Evolutionary conservation across 2,329 filamentous ascomycete genomes (phyloP).

Genomic region (Fusarium virguliforme): DNA sequence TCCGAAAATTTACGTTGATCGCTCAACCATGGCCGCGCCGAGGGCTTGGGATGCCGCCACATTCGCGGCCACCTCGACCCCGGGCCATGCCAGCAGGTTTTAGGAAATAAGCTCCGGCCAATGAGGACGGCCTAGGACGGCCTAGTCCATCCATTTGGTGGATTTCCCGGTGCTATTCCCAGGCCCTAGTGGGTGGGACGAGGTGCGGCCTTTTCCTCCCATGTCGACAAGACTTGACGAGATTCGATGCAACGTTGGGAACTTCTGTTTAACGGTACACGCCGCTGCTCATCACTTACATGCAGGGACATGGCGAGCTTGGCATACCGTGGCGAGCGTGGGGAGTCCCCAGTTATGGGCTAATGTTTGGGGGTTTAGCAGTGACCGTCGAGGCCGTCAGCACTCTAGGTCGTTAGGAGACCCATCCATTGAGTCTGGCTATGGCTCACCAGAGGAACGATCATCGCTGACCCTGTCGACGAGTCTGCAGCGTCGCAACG

Average conservation of each 20-base stretch:
- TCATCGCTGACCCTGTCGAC: constrained; percentile 25
- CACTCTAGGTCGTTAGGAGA: constrained; percentile 7
- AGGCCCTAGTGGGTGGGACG: constrained; percentile 11
- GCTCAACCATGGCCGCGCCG: background rate
- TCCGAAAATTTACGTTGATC: constrained; percentile 17
- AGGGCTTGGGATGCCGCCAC: constrained; percentile 20
- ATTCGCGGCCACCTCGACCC: constrained; percentile 18
- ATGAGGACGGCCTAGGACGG: constrained; percentile 4
- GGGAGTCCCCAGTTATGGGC: constrained; percentile 14
- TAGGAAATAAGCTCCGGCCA: constrained; percentile 25
- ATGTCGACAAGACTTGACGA: background rate
- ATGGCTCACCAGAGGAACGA: constrained; percentile 17
- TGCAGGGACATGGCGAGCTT: constrained; percentile 21
- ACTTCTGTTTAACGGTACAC: background rate
- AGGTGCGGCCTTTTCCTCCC: constrained; percentile 24
- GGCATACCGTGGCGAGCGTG: constrained; percentile 18
- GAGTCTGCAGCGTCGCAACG: constrained; percentile 24
- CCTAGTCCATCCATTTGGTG: constrained; percentile 1
- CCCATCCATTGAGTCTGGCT: constrained; percentile 21
- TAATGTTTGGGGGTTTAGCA: background rate
- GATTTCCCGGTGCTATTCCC: constrained; percentile 20
- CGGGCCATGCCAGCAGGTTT: constrained; percentile 5
- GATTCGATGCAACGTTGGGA: constrained; percentile 14
- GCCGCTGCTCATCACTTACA: background rate
- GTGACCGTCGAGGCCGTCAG: background rate